phyloP scores from a whole-genome alignment of 129 eudicot species.

The Pittosporum tobira region DNA sequence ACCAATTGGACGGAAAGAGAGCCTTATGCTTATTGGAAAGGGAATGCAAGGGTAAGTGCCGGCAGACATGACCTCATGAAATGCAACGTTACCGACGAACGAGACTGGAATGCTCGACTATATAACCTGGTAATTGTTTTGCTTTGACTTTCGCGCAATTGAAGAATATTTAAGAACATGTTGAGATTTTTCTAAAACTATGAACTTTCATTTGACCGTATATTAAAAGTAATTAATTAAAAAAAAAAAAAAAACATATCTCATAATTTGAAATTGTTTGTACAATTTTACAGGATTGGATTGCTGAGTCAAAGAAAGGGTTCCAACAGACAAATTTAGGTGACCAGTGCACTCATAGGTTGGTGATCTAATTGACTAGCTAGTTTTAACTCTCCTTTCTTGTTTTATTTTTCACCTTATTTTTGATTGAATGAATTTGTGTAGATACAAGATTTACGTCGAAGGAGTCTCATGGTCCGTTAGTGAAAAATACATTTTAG shows the following conservation, averaged over 20 bases:
- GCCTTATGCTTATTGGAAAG: conserved; percentile 14
- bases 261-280: no score
- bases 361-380: neutral
- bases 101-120: conserved; percentile 11
- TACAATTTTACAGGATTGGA: conserved; percentile 7
- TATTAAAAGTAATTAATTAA: no score
- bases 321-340: conserved; percentile 6
- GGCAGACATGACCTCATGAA: neutral
- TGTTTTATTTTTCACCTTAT: neutral
- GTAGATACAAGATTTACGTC: conserved; percentile 73
- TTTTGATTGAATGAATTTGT: no score
- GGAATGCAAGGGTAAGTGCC: conserved; percentile 16
- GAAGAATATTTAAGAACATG: no score
- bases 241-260: neutral
- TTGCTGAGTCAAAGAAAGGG: conserved; percentile 7
- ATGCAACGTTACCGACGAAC: neutral
- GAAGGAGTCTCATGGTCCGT: conserved; percentile 95
- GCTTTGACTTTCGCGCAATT: neutral
- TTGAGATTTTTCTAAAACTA: no score
- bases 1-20: conserved; percentile 13
- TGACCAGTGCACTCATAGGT: conserved; percentile 11
- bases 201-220: no score
- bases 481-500: conserved; percentile 78
- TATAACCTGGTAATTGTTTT: neutral
- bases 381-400: neutral